Base-by-base conservation (phyloP, 2,329 filamentous ascomycete species). In the Lasiodiplodia theobromae region DNA sequence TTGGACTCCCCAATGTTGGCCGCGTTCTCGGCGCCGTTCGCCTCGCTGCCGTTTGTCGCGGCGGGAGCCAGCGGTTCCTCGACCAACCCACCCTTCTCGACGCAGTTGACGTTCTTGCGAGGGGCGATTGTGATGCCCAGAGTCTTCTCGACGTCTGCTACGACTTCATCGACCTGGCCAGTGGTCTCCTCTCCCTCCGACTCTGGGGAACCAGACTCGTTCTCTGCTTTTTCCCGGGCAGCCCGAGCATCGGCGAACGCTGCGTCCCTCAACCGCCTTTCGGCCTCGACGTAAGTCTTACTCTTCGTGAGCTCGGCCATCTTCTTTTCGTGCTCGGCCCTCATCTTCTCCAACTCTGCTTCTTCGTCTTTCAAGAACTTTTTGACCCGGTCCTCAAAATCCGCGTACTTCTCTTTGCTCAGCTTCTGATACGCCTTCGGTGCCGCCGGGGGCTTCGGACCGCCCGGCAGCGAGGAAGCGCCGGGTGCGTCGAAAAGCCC, bases 311-410 rank as follows among this genome's bases (percentile, higher is more conserved):
- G 87, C 71, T 90, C 91, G 28, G 89, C 88, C 82, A 98, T 87
- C 68, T 90, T 87, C 74, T 88, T 89, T 2, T 88, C 89, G 78
- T 99, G 95, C 34, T 91, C 88, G 40, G 87, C 87, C 79, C 93
- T 93, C 87, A 98, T 90, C 73, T 88, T 89, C 73, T 94, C 91
- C 67, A 98, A 93, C 74, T 98, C 94, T 0, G 88, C 88, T 70
- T 92, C 88, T 63, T 92, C 91, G 34, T 91, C 87, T 10, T 88
- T 86, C 12, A 96, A 86, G 75, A 92, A 91, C 58, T 91, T 88
- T 25, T 87, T 83, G 2, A 94, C 92, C 44, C 94, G 89, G 75
- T 91, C 91, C 68, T 91, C 89, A 79, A 98, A 97, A 73, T 96
- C 91, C 54, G 93, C 90, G 0, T 94, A 88, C 74, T 95, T 88